phyloP scores from a whole-genome alignment of 2,329 filamentous ascomycete genomes.

The Trichoderma brevicompactum region DNA sequence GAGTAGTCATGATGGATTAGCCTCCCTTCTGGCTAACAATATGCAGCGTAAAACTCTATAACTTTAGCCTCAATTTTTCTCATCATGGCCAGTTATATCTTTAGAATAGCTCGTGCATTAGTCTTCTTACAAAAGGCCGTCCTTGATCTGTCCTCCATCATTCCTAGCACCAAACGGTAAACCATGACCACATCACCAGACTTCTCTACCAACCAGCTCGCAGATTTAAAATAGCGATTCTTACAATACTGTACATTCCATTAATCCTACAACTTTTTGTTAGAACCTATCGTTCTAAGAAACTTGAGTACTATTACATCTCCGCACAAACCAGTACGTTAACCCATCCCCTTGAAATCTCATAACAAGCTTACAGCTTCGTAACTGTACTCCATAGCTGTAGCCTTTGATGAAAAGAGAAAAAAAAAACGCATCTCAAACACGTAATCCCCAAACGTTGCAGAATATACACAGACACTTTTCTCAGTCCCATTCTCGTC shows the following conservation, averaged over 20 bases:
- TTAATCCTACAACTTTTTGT: conserved; percentile 13
- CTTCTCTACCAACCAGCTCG: background rate
- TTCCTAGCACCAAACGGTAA: background rate
- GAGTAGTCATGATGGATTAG: too few species aligned
- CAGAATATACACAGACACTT: too few species aligned
- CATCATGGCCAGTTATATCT: background rate
- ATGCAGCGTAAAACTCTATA: background rate
- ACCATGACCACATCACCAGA: background rate
- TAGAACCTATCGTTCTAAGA: background rate
- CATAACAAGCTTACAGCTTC: background rate
- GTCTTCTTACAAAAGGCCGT: too few species aligned
- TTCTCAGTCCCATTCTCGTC: too few species aligned
- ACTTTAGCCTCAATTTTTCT: background rate
- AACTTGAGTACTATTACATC: background rate
- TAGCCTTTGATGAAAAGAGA: background rate
- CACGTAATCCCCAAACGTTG: too few species aligned
- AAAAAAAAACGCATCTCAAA: background rate
- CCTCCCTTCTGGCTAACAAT: background rate
- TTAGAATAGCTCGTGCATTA: too few species aligned
- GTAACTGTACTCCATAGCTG: background rate
- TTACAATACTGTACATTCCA: background rate
- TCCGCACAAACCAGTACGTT: background rate
- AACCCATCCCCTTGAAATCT: background rate
- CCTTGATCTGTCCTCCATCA: background rate
- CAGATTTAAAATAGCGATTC: background rate